Base-by-base conservation (phyloP, 179 eudicot species). In the Spinacia oleracea region DNA sequence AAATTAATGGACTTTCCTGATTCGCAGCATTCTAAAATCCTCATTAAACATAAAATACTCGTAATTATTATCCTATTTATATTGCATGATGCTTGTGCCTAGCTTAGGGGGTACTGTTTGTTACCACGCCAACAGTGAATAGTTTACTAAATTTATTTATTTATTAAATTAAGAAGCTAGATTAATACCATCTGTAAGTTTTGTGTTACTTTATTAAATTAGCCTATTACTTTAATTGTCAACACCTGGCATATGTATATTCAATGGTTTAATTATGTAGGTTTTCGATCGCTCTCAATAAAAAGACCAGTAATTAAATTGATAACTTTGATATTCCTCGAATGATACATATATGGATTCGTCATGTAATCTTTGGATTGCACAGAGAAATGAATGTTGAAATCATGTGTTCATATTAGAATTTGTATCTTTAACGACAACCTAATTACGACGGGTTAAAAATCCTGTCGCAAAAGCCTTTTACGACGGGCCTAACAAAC, bases 221-320 rank as follows among this genome's bases (percentile, higher is more conserved):
- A 38, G 18, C 34, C 35, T 20, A 56, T 59, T 43, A 40, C 4
- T 35, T 69, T 53, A 23, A 77, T 70, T 14, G 0, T 69, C 32
- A 68, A 78, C 80, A 78, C 80, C 80, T 78, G 80, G 56, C 80
- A n/a, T n/a, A n/a, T n/a, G n/a, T n/a, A n/a, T n/a, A n/a, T n/a
- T n/a, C n/a, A n/a, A n/a, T n/a, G n/a, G n/a, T 12, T 70, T 64
- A 66, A 68, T 77, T 16, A 55, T 77, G 21, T 76, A 8, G 29
- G 56, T 66, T 66, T 46, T 58, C 43, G 18, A 21, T 42, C 72
- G 27, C 73, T 56, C 68, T 66, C 69, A 65, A 34, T 14, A 14
- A 20, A 64, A 32, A 45, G 53, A 27, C 72, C 58, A 59, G 42
- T 69, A 48, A n/a, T 20, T 38, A 35, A 62, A 75, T 25, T 71